These are phyloP conservation scores for Trichoderma sp. DNA, from an alignment of 2,329 filamentous ascomycete genomes.

Conservation along the genomic window DNA sequence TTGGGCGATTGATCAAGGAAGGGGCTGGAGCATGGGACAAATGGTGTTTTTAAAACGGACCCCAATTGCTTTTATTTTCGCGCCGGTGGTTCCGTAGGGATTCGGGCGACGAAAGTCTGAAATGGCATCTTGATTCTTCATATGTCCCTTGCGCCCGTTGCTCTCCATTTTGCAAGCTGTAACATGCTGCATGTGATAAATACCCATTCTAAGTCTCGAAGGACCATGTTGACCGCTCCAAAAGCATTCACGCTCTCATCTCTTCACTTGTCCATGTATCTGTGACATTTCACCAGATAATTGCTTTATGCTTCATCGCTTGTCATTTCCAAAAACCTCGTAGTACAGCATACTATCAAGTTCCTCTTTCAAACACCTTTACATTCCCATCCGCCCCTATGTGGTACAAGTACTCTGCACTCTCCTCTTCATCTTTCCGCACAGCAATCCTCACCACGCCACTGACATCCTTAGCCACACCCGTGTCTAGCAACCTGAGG, in stretches of 20 bases:
- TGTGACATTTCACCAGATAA: neutral
- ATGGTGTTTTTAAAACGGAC: conserved; percentile 30
- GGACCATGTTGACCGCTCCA: neutral
- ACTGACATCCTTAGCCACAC: conserved; percentile 85
- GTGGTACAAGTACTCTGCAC: conserved; percentile 74
- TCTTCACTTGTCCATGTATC: neutral
- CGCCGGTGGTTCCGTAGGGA: conserved; percentile 32
- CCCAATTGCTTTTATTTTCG: conserved; percentile 26
- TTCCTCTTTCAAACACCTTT: conserved; percentile 78
- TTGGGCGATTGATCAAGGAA: conserved; percentile 20
- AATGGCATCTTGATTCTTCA: conserved; percentile 38
- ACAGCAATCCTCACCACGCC: conserved; percentile 75
- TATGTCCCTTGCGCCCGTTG: conserved; percentile 9
- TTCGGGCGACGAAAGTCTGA: conserved; percentile 32
- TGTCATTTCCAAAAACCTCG: neutral
- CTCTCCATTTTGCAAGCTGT: neutral
- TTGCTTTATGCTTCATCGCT: neutral
- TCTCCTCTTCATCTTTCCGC: conserved; percentile 51
- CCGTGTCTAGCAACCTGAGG: conserved; percentile 76
- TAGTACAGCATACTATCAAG: conserved; percentile 22
- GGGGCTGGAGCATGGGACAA: conserved; percentile 35
- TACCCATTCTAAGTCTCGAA: neutral
- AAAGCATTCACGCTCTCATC: neutral
- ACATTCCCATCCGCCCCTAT: conserved; percentile 76
- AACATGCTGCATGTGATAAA: neutral